phyloP scores from a whole-genome alignment of 345 rosid species.

The Raphanus sativus region DNA sequence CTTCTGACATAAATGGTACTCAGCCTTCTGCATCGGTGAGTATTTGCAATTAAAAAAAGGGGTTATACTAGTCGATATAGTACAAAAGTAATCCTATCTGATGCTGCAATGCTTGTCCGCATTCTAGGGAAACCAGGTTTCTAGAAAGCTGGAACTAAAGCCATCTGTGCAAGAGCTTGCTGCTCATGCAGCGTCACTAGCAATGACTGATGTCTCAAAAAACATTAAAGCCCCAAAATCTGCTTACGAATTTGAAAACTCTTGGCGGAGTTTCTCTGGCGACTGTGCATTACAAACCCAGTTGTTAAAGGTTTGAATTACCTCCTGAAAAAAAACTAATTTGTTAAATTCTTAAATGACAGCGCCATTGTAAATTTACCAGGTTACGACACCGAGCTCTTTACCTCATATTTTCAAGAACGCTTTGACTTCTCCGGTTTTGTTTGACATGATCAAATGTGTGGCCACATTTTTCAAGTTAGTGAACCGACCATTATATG shows the following conservation, averaged over 20 bases:
- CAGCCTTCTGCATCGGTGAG: slow-evolving; percentile 37
- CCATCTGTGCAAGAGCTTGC: slow-evolving; percentile 84
- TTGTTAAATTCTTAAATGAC: background rate
- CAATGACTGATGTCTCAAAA: slow-evolving; percentile 71
- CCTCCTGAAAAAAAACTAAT: background rate
- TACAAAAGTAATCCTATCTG: background rate
- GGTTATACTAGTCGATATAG: background rate
- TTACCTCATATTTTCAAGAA: slow-evolving; percentile 77
- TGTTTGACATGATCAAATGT: slow-evolving; percentile 70
- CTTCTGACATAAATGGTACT: slow-evolving; percentile 29
- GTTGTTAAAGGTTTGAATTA: slow-evolving; percentile 67
- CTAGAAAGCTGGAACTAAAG: slow-evolving; percentile 48
- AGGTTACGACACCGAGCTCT: slow-evolving; percentile 75
- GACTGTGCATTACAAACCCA: slow-evolving; percentile 54
- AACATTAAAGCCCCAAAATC: slow-evolving; percentile 66
- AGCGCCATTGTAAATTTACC: slow-evolving; percentile 7
- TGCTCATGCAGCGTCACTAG: slow-evolving; percentile 73
- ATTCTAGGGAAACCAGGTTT: slow-evolving; percentile 45
- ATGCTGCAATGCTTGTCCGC: background rate
- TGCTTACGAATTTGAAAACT: slow-evolving; percentile 83
- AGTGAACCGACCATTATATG: slow-evolving; percentile 33
- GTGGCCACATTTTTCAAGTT: slow-evolving; percentile 67
- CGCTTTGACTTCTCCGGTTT: slow-evolving; percentile 65
- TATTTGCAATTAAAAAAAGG: background rate
- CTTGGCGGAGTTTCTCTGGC: slow-evolving; percentile 76